Conservation (phyloP, 495 filamentous ascomycete genomes). For the Rusavskia elegans region DNA sequence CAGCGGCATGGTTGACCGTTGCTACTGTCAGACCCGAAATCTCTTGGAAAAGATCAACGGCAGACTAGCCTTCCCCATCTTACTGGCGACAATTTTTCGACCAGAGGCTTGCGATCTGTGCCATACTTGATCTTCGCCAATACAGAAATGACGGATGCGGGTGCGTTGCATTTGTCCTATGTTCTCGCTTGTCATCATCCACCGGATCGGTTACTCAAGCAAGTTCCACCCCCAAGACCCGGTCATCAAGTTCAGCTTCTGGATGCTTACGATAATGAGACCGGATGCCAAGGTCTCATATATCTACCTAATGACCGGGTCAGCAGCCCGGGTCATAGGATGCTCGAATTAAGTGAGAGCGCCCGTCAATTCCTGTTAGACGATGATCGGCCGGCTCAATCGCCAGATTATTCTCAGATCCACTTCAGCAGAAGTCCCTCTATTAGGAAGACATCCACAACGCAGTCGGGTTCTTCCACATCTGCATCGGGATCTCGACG, state of each 20-base stretch:
- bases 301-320: slow-evolving; percentile 21
- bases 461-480: background rate
- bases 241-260: slow-evolving; percentile 12
- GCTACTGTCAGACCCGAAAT: slow-evolving; percentile 6
- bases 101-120: slow-evolving; percentile 28
- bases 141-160: slow-evolving; percentile 20
- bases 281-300: slow-evolving; percentile 19
- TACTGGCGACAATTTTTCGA: slow-evolving; percentile 17
- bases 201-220: slow-evolving; percentile 24
- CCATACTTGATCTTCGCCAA: slow-evolving; percentile 27
- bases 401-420: background rate
- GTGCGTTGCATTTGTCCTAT: slow-evolving; percentile 28
- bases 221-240: slow-evolving; percentile 21
- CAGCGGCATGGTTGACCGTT: slow-evolving; percentile 2
- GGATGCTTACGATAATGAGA: slow-evolving; percentile 12
- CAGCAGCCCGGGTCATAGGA: slow-evolving; percentile 17
- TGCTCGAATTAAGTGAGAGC: slow-evolving; percentile 40
- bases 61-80: slow-evolving; percentile 6
- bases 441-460: background rate
- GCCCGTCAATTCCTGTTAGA: slow-evolving; percentile 8
- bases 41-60: slow-evolving; percentile 3
- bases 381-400: slow-evolving; percentile 5
- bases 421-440: background rate
- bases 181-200: slow-evolving; percentile 26
- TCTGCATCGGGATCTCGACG: slow-evolving; percentile 1